Evolutionary conservation across 768 basidiomycete species (phyloP).

Genomic region (Russula emetica): DNA sequence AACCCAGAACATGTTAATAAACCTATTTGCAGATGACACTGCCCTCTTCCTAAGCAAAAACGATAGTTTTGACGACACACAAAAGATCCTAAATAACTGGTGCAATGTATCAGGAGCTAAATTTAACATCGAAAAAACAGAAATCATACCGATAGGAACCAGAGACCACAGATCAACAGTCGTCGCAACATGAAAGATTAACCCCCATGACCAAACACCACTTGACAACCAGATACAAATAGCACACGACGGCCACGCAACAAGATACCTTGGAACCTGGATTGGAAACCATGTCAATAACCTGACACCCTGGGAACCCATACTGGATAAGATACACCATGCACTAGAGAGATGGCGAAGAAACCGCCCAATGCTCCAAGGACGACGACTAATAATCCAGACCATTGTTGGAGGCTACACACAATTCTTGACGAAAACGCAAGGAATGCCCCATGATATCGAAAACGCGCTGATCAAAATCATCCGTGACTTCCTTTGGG

Average conservation of each 20-base stretch:
- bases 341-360: slow-evolving; percentile 21
- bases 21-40: slow-evolving; percentile 6
- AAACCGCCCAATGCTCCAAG: slow-evolving; percentile 26
- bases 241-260: neutral
- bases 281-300: neutral
- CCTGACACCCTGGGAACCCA: neutral
- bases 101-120: slow-evolving; percentile 31
- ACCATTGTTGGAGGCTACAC: slow-evolving; percentile 28
- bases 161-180: slow-evolving; percentile 13
- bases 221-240: neutral
- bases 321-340: slow-evolving; percentile 29
- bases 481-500: slow-evolving; percentile 17
- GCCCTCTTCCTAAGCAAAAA: slow-evolving; percentile 31
- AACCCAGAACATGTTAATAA: neutral
- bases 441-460: slow-evolving; percentile 32
- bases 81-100: slow-evolving; percentile 37
- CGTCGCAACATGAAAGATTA: neutral
- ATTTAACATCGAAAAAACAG: slow-evolving; percentile 39
- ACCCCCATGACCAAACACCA: neutral
- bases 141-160: slow-evolving; percentile 37
- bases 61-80: slow-evolving; percentile 32
- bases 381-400: slow-evolving; percentile 26
- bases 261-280: neutral
- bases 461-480: slow-evolving; percentile 24
- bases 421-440: slow-evolving; percentile 34